Evolutionary conservation across 129 eudicot species (phyloP).

Genomic region (Artemisia argyi): DNA sequence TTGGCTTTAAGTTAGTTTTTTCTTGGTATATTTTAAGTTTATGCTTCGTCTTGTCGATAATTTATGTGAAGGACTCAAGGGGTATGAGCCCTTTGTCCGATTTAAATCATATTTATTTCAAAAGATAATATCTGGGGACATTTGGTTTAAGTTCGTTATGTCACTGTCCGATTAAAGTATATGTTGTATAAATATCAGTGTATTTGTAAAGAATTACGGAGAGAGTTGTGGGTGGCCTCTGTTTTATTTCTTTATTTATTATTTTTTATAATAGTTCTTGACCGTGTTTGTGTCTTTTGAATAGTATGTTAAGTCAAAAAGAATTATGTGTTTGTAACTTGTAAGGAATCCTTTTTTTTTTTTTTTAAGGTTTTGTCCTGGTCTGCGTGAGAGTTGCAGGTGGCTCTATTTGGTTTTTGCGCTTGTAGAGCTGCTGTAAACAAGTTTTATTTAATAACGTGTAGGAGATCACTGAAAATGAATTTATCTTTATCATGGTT

Average conservation of each 20-base stretch:
- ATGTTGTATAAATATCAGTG: background rate
- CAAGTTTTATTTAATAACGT: conserved; percentile 1
- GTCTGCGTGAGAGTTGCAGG: conserved; percentile 3
- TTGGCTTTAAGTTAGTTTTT: background rate
- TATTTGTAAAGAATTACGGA: background rate
- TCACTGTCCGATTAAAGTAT: conserved; percentile 1
- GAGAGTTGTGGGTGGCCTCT: background rate
- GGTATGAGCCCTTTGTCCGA: background rate
- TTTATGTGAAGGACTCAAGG: too few species aligned
- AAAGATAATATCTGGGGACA: too few species aligned
- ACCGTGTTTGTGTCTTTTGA: conserved; percentile 8
- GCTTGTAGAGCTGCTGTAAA: background rate
- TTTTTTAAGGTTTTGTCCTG: too few species aligned
- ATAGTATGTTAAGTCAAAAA: background rate
- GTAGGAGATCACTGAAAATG: background rate
- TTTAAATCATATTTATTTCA: too few species aligned
- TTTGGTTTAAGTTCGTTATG: background rate
- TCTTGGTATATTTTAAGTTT: background rate
- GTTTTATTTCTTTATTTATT: background rate
- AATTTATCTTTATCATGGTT: background rate
- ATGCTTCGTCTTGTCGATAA: background rate
- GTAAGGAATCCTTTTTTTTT: too few species aligned
- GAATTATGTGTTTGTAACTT: background rate
- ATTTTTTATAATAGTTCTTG: background rate
- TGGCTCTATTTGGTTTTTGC: conserved; percentile 3